Evolutionary conservation across 169 alveolate species (phyloP), one percentile per base, ranked within the genome.

Genomic region (Plasmodium blacklocki): DNA sequence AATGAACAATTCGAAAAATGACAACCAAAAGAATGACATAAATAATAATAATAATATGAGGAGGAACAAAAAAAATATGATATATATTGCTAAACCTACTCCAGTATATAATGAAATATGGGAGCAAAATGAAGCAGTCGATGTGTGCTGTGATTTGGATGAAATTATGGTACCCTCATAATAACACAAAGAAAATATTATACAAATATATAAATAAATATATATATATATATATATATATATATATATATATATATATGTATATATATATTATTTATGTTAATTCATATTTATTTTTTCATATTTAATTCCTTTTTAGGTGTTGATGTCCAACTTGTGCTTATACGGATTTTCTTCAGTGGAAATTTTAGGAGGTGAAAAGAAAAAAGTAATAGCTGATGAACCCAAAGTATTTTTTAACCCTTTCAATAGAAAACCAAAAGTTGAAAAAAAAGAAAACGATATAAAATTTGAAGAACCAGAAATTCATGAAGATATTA

Each of bases 101-200:
- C 92, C 92, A 6, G 92, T 86, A 23, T 43, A 86, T 26, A 64
- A 86, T 54, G 62, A 54, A 15, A 15, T 86, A 29, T 86, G 92
- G 92, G 80, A 86, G 2, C 7, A 26, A 23, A 54, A 71, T 9
- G 76, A 70, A 7, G 67, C 92, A 19, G 32, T 73, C 3, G 92
- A 86, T 47, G 58, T 86, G 29, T 86, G 92, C 45, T 86, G 92
- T 52, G 92, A 86, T 70, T 86, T 86, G 71, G 71, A 72, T 39
- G 92, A 86, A 86, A 58, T 86, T 32, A 21, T 86, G 85, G 92
- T 86, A 64, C 8, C 12, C 64, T 5, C 47, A 39, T 5, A 39
- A 39, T 5, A 1, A 39, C 47, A 39, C 2, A 39, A 4, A 9
- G 0, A 39, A 39, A 5, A 73, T 58, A 66, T 49, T 32, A 2